Evolutionary conservation across 2,329 filamentous ascomycete genomes (phyloP).

Genomic region (Ascochyta clinopodiicola): DNA sequence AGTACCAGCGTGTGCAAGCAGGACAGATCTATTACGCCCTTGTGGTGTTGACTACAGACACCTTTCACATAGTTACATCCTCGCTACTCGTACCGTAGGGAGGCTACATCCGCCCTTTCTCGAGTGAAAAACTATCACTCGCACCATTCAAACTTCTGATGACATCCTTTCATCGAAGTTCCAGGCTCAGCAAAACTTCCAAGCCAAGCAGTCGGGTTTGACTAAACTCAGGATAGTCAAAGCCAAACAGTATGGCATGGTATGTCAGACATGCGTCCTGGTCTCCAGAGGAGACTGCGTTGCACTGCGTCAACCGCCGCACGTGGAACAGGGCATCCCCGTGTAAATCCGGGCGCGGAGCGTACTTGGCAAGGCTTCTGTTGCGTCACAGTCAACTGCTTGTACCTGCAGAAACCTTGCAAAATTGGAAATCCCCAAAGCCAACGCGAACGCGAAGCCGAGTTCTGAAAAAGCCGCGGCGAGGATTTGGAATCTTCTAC

Average conservation of each 20-base stretch:
- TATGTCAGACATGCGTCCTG: neutral
- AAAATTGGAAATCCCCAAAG: neutral
- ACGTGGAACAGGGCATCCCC: neutral
- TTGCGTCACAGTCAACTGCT: neutral
- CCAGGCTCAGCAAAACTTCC: too few relatives aligned
- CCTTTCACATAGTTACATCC: neutral
- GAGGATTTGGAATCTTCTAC: neutral
- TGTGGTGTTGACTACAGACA: neutral
- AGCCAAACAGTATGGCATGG: neutral
- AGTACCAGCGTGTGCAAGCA: neutral
- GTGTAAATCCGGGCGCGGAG: constrained; percentile 5
- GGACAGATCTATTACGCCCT: neutral
- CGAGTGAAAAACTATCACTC: too few relatives aligned
- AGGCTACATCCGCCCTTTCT: too few relatives aligned
- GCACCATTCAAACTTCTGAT: too few relatives aligned
- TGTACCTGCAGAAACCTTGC: constrained; percentile 6
- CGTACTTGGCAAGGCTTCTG: constrained; percentile 1
- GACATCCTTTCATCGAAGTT: too few relatives aligned
- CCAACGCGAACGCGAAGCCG: neutral
- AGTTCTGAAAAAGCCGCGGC: neutral
- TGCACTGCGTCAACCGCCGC: neutral
- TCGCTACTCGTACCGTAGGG: too few relatives aligned
- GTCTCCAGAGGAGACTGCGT: neutral
- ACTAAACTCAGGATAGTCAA: neutral
- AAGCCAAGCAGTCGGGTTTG: too few relatives aligned